Percentiles rank a stretch among this genome's conserved stretches.
These are phyloP conservation scores for Keqinozyma sinolaborantium DNA, from an alignment of 1,139 yeast species.

Conservation along the genomic window DNA sequence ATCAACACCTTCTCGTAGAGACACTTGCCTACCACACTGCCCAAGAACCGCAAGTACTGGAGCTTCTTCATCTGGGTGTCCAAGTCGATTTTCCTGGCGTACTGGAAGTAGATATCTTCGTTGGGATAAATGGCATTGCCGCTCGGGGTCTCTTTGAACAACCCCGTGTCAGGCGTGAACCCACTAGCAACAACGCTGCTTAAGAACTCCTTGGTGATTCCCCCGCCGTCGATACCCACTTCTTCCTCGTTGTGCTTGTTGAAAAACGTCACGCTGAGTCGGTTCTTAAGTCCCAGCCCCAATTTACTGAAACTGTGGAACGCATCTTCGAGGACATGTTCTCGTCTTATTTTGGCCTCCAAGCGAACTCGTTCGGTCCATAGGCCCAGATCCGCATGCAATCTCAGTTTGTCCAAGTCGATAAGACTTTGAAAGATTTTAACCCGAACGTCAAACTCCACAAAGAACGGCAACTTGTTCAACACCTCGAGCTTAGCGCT, in stretches of 20 bases:
- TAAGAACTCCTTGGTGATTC: conserved; percentile 86
- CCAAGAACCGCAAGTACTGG: conserved; percentile 58
- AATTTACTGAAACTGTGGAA: conserved; percentile 47
- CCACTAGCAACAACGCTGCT: conserved; percentile 73
- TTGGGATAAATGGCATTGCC: conserved; percentile 71
- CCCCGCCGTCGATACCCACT: conserved; percentile 97
- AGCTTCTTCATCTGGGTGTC: conserved; percentile 30
- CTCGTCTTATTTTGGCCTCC: conserved; percentile 64
- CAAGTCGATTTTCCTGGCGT: conserved; percentile 20
- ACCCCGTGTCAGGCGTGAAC: conserved; percentile 39
- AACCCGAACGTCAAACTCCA: conserved; percentile 74
- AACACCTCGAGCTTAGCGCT: conserved; percentile 45
- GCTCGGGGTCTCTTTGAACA: conserved; percentile 38
- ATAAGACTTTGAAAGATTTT: conserved; percentile 66
- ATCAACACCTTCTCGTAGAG: conserved; percentile 80
- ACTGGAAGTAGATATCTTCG: conserved; percentile 47
- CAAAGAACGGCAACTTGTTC: conserved; percentile 69
- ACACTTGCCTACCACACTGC: conserved; percentile 84
- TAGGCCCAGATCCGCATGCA: conserved; percentile 8
- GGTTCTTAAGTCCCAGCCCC: conserved; percentile 51
- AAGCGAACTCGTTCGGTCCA: conserved; percentile 16
- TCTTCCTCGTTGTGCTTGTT: conserved; percentile 73
- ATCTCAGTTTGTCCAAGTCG: conserved; percentile 43
- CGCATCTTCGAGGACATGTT: conserved; percentile 70
- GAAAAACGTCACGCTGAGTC: conserved; percentile 60